Percentiles rank a stretch among this genome's conserved stretches.
Evolutionary conservation across 1,284 basidiomycete genomes (phyloP).

Genomic region (Entoloma clypeatum): DNA sequence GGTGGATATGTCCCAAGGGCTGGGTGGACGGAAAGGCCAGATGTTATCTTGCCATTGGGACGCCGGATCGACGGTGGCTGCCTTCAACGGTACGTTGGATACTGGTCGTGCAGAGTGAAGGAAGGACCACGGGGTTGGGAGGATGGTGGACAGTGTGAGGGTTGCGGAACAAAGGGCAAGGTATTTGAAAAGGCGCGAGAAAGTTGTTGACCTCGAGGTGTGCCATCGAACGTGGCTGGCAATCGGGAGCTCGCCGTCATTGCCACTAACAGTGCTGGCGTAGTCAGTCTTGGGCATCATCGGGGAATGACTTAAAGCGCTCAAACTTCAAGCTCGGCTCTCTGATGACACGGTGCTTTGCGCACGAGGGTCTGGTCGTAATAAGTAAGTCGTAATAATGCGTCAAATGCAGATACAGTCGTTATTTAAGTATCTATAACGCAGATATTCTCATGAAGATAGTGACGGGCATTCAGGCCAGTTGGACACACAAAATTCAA

Average conservation of each 20-base stretch:
- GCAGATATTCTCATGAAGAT: too few species aligned
- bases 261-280: background rate
- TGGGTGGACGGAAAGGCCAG: conserved; percentile 61
- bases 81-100: conserved; percentile 17
- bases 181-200: conserved; percentile 17
- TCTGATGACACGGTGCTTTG: too few species aligned
- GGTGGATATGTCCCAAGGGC: conserved; percentile 75
- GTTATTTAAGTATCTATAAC: too few species aligned
- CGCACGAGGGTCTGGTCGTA: too few species aligned
- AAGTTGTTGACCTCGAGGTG: conserved; percentile 11
- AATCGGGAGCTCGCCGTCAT: conserved; percentile 11
- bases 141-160: conserved; percentile 20
- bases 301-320: too few species aligned
- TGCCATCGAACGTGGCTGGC: conserved; percentile 7
- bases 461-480: too few species aligned
- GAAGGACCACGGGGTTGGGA: conserved; percentile 24
- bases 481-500: too few species aligned
- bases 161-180: conserved; percentile 19
- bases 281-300: conserved; percentile 17
- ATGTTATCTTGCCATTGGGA: conserved; percentile 49
- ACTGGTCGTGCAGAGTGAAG: conserved; percentile 7
- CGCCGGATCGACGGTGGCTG: conserved; percentile 25
- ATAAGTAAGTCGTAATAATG: too few species aligned
- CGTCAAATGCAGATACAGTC: too few species aligned
- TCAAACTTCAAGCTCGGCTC: too few species aligned